Base-by-base conservation (phyloP, 2,329 filamentous ascomycete genomes). In the Epichloe sibirici region DNA sequence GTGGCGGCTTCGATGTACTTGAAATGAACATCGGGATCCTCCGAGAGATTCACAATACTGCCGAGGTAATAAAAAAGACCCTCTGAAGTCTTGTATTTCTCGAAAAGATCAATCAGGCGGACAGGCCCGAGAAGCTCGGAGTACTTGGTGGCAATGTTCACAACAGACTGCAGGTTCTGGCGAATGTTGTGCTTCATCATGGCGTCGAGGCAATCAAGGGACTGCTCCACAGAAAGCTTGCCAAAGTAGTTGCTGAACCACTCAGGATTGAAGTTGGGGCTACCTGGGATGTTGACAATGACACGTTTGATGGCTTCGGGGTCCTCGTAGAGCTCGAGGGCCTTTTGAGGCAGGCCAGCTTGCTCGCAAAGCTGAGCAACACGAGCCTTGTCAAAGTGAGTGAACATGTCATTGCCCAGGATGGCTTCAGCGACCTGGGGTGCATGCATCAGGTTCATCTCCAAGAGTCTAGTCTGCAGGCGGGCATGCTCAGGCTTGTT, bases 11-110 rank as follows among this genome's bases (percentile, higher is more conserved):
- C 91, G 55, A 98, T 95, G 71, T 98, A 98, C 77, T 98, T 98
- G 83, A 96, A 98, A 66, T 93, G 87, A 34, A 98, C 93, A 66
- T 98, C 93, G 23, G 86, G 79, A 62, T 97, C 93, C 68, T 97
- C 89, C 53, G 88, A 95, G 47, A 98, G 76, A 68, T 98, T 98
- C 70, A 98, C 91, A 61, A 98, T 94, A 67, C 90, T 95, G 56
- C 93, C 93, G 15, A 98, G 82, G 72, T 96, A 98, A 75, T 95
- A 96, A 93, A 98, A 98, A 4, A 98, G 82, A 67, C 93, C 93
- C 70, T 98, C 93, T 3, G 89, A 85, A 38, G 93, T 97, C 70
- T 93, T 90, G 74, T 97, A 95, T 75, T 95, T 96, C 74, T 98
- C 93, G 49, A 98, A 86, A 6, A 98, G 79, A 59, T 95, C 89